Evolutionary conservation across 129 eudicot genomes (phyloP), one percentile per base, ranked within the genome.

Genomic region (Sambucus nigra): DNA sequence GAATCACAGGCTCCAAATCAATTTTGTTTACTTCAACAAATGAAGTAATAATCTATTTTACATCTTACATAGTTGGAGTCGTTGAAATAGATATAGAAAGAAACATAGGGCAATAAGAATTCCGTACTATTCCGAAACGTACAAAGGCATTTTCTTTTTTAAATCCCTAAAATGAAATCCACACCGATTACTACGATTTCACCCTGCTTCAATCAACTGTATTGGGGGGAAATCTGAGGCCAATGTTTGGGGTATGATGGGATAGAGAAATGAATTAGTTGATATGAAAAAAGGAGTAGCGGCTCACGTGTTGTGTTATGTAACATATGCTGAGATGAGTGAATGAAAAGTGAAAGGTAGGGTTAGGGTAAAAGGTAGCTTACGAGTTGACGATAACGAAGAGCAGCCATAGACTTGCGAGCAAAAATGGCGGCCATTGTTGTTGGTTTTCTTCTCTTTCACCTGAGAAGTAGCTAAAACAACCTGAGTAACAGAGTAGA

Each of bases 381-480:
- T 77, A 88, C 96, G 44, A 83, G 94, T 20, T 80, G 91, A 33
- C 87, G 91, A 68, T 62, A 66, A 63, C 94, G 94, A 56, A 83
- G 56, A 53, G 84, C 79, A 20, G 73, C 47, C 25, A 88, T 57
- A 55, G 96, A 83, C 65, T 76, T 80, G 60, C 96, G 94, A 80
- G 94, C 94, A 64, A 88, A 72, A 15, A 77, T 60, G 55, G 84
- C 75, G 25, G 95, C 91, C 95, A 86, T 86, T 47, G 75, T 28
- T 44, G 70, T 63, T 41, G 45, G 32, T 33, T 65, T 27, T 23
- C 11, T n/a, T 55, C 51, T n/a, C 17, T 55, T 5, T 35, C 33
- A 7, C 15, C 55, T 3, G 8, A 12, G 46, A 55, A n/a, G 40
- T 22, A 51, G 22, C 14, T n/a, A n/a, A n/a, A n/a, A n/a, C n/a